Evolutionary conservation across 2,329 filamentous ascomycete species (phyloP).

Genomic region (Verticillium longisporum): DNA sequence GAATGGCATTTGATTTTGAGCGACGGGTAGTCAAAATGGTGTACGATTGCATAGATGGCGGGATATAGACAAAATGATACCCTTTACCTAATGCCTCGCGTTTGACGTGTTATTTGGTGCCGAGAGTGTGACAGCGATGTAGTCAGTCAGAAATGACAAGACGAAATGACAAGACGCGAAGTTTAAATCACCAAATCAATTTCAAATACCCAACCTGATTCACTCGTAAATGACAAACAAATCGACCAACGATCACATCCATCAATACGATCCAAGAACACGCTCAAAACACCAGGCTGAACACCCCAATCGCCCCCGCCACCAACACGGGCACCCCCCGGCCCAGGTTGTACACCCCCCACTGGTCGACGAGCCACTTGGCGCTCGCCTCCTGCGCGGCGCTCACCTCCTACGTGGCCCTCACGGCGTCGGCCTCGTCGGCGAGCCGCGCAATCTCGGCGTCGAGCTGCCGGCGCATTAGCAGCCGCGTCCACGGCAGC

Average conservation of each 20-base stretch:
- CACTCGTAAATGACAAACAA: too few relatives aligned
- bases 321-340: conserved; percentile 16
- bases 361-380: conserved; percentile 47
- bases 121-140: too few relatives aligned
- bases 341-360: conserved; percentile 46
- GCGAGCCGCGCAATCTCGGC: conserved; percentile 36
- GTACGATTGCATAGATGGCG: neutral
- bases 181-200: too few relatives aligned
- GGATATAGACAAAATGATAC: conserved; percentile 1
- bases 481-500: conserved; percentile 42
- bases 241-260: too few relatives aligned
- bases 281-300: conserved; percentile 5
- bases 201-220: too few relatives aligned
- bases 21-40: neutral
- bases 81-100: neutral
- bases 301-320: conserved; percentile 16
- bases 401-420: conserved; percentile 16
- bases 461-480: conserved; percentile 39
- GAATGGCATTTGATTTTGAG: neutral
- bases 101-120: too few relatives aligned
- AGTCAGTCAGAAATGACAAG: too few relatives aligned
- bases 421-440: conserved; percentile 25
- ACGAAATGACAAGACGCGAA: too few relatives aligned
- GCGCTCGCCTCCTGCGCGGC: conserved; percentile 33
- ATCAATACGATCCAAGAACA: conserved; percentile 10